Percentiles rank a stretch among this genome's conserved stretches.
Conservation (phyloP, 2,329 filamentous ascomycete genomes). For the Fusarium dimerum region DNA sequence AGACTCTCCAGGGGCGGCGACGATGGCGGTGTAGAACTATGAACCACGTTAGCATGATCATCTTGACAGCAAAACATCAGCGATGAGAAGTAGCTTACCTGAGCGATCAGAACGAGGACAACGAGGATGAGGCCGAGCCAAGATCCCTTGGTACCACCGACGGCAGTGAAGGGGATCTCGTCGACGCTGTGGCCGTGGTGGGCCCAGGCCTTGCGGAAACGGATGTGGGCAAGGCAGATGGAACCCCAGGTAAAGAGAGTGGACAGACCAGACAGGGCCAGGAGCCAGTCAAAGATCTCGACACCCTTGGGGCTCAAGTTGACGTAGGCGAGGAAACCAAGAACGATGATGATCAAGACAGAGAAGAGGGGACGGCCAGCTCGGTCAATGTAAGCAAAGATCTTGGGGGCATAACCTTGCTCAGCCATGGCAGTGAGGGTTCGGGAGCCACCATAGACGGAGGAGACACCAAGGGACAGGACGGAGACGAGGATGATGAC, state of each 20-base stretch:
- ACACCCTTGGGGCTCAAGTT: slow-evolving; percentile 47
- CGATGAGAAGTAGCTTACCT: slow-evolving; percentile 38
- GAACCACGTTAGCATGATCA: slow-evolving; percentile 4
- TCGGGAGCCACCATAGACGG: slow-evolving; percentile 56
- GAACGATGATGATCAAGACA: slow-evolving; percentile 46
- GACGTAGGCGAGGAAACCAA: slow-evolving; percentile 52
- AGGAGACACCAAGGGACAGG: slow-evolving; percentile 55
- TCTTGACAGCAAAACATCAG: not conserved
- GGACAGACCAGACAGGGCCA: slow-evolving; percentile 62
- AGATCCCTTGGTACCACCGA: slow-evolving; percentile 63
- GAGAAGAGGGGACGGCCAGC: slow-evolving; percentile 52
- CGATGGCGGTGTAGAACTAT: slow-evolving; percentile 53
- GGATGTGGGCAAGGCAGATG: slow-evolving; percentile 64
- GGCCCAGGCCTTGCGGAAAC: slow-evolving; percentile 63
- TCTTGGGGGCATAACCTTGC: slow-evolving; percentile 54
- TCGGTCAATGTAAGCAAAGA: slow-evolving; percentile 55
- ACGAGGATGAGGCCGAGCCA: slow-evolving; percentile 62
- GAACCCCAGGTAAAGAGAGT: slow-evolving; percentile 67
- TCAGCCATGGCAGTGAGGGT: slow-evolving; percentile 56
- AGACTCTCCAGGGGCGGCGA: slow-evolving; percentile 32
- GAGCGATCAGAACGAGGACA: slow-evolving; percentile 55
- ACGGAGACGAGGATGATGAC: slow-evolving; percentile 55
- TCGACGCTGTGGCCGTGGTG: slow-evolving; percentile 61
- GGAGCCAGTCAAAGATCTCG: slow-evolving; percentile 64
- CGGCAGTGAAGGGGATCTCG: slow-evolving; percentile 66